Base-by-base conservation (phyloP, 164 flowering plant genomes). In the Vitis rupestris region DNA sequence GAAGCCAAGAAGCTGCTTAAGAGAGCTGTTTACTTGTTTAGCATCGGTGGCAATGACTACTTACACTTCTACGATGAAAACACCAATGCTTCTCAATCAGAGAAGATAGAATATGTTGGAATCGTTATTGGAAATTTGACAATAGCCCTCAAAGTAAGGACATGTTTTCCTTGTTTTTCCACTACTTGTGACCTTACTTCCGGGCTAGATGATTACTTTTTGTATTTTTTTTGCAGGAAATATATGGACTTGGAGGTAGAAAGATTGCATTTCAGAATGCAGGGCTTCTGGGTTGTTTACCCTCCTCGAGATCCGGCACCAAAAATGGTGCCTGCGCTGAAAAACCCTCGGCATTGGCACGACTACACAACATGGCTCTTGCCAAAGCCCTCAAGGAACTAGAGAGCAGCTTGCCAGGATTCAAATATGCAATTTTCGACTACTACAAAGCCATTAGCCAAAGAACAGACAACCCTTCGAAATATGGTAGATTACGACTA, bases 181-280 rank as follows among this genome's bases (percentile, higher is more conserved):
- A 23, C 27, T 23, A 9, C 13, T 3, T 23, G 27, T 23, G 27
- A 23, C 27, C 27, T 2, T 23, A 23, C 27, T 23, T 23, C 1
- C 27, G 27, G 27, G 27, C 27, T 23, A 23, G 27, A 23, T 23
- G 27, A 23, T 23, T 23, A 23, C 27, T 23, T 23, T 23, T 23
- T 23, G 27, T 23, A 1, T 23, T 23, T 23, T 23, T 23, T 61
- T 10, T 30, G 12, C 68, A 75, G 82, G 68, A 67, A 72, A 12
- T 79, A 15, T 72, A 79, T 31, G 54, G 64, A 13, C 51, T 4
- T 19, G 82, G 82, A 17, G 82, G 72, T 44, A 72, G 74, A 70
- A 75, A 79, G 53, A 75, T 79, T 29, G 79, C 27, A 5, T 66
- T 79, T 50, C 49, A 37, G 11, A 75, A 49, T 9, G 3, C 63